A percentile compares a stretch with the other conserved stretches of the same genome.
Conservation (phyloP, 768 basidiomycete species). For the Thelephora ganbajun region DNA sequence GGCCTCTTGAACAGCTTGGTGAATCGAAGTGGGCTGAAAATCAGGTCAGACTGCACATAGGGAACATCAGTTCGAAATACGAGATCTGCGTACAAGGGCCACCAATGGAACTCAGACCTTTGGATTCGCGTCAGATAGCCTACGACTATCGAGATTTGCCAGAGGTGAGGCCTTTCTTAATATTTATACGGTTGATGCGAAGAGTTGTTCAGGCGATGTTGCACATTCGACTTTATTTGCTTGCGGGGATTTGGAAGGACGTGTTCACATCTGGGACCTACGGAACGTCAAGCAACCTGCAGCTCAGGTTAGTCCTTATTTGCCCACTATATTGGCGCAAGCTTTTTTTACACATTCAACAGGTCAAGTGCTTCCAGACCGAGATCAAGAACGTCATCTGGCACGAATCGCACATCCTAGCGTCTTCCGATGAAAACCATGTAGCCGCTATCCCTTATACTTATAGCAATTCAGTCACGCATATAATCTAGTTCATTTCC, state of each 20-base stretch:
- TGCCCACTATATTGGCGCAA: too few relatives aligned
- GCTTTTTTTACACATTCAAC: constrained; percentile 1
- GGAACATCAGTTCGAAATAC: constrained; percentile 39
- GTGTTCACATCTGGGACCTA: constrained; percentile 33
- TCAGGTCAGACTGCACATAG: constrained; percentile 28
- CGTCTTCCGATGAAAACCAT: constrained; percentile 26
- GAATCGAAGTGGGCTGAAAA: neutral
- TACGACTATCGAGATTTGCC: constrained; percentile 26
- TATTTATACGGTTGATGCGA: neutral
- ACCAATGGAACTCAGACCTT: constrained; percentile 25
- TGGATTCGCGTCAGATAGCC: constrained; percentile 23
- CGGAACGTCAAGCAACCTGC: constrained; percentile 19
- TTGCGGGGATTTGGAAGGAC: constrained; percentile 29
- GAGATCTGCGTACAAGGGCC: constrained; percentile 28
- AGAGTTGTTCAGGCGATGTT: constrained; percentile 8
- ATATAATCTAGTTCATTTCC: too few relatives aligned
- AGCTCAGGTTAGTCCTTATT: constrained; percentile 10
- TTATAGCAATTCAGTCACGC: neutral
- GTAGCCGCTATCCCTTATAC: constrained; percentile 15
- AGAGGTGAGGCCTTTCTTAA: constrained; percentile 23
- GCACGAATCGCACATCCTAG: constrained; percentile 20
- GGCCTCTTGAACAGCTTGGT: neutral
- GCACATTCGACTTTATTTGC: constrained; percentile 19
- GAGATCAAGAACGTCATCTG: constrained; percentile 26
- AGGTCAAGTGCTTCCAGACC: constrained; percentile 22